These are phyloP conservation scores for Lentinula sp. DNA, from an alignment of 768 basidiomycete genomes.

Conservation along the genomic window DNA sequence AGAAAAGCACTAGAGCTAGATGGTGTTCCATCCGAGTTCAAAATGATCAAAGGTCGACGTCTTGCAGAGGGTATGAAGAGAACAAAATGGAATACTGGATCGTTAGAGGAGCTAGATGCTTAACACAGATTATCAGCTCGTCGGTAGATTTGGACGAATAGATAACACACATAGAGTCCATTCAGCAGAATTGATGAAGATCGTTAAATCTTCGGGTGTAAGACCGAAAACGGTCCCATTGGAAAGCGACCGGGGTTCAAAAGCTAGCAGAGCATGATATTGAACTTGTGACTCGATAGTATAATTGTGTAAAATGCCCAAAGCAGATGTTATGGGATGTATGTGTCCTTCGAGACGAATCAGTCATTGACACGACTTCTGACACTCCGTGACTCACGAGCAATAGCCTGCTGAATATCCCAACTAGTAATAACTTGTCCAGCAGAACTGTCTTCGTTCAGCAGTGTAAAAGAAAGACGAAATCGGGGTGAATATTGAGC, in stretches of 20 bases:
- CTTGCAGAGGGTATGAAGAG: constrained; percentile 73
- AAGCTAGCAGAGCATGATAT: constrained; percentile 84
- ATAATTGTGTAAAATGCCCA: constrained; percentile 77
- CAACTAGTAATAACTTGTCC: constrained; percentile 58
- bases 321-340: constrained; percentile 51
- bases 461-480: constrained; percentile 84
- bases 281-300: constrained; percentile 94
- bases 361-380: background rate
- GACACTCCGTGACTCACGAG: constrained; percentile 37
- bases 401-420: constrained; percentile 64
- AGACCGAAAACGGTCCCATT: constrained; percentile 46
- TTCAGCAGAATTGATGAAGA: constrained; percentile 93
- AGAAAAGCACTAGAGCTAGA: constrained; percentile 4
- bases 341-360: constrained; percentile 53
- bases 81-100: constrained; percentile 91
- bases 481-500: constrained; percentile 78
- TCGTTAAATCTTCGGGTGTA: constrained; percentile 76
- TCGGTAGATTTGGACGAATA: background rate
- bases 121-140: constrained; percentile 6
- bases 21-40: constrained; percentile 2
- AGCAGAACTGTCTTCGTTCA: constrained; percentile 83
- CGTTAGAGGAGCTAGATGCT: constrained; percentile 92
- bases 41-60: constrained; percentile 66
- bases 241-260: constrained; percentile 45
- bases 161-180: constrained; percentile 78